A percentile compares a stretch with the other conserved stretches of the same genome.
Conservation (phyloP, 768 basidiomycete species). For the Polyporus arcularius region DNA sequence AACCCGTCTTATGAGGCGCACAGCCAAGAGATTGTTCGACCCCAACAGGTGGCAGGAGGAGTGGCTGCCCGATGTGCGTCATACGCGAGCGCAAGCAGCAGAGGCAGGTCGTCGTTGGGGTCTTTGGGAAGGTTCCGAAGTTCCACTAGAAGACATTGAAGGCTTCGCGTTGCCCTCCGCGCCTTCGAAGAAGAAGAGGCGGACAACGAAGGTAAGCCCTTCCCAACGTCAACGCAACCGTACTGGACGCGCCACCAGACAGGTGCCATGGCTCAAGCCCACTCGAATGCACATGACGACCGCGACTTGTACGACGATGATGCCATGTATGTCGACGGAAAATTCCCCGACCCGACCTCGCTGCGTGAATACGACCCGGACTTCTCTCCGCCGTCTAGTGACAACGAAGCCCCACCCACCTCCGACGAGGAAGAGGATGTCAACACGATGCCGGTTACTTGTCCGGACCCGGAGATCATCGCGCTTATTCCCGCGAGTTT, state of each 20-base stretch:
- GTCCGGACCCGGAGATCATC: constrained; percentile 23
- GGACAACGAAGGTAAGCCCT: not conserved
- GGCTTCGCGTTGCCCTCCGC: not conserved
- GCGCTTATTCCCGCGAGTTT: constrained; percentile 39
- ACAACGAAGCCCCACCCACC: constrained; percentile 40
- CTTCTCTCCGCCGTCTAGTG: constrained; percentile 50
- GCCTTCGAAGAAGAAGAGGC: not conserved
- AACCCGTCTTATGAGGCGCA: constrained; percentile 30
- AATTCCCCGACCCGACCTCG: not conserved
- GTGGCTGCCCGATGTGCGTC: constrained; percentile 32
- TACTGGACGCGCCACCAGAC: too few relatives aligned
- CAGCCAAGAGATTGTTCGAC: constrained; percentile 38
- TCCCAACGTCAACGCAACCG: not conserved
- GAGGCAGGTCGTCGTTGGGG: constrained; percentile 7
- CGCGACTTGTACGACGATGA: not conserved
- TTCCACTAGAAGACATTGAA: not conserved
- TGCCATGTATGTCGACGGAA: not conserved
- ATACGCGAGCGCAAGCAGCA: constrained; percentile 1
- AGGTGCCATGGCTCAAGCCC: not conserved
- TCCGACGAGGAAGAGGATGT: constrained; percentile 19
- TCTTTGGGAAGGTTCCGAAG: not conserved
- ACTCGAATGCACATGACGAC: not conserved
- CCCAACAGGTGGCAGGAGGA: constrained; percentile 43
- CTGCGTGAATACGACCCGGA: constrained; percentile 50
- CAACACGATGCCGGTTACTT: constrained; percentile 27